A percentile compares a stretch with the other conserved stretches of the same genome.
Evolutionary conservation across 1,284 basidiomycete genomes (phyloP).

Genomic region (Ceratobasidium sp.): DNA sequence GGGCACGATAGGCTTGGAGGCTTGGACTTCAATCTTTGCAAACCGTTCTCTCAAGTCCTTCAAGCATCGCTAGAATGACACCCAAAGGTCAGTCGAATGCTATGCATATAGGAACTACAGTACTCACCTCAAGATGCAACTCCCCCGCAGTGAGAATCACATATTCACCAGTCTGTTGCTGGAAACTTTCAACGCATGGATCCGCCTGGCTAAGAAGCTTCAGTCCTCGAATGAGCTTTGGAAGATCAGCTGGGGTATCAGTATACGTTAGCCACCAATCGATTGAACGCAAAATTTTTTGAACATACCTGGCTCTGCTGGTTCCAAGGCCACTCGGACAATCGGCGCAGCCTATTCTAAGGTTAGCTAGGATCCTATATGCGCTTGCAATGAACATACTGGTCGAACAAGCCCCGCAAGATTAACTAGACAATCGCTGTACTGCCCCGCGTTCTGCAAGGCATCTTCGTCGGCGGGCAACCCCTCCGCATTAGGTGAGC

Average conservation of each 20-base stretch:
- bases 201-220: slow-evolving; percentile 95
- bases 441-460: slow-evolving; percentile 31
- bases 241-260: slow-evolving; percentile 80
- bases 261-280: background rate
- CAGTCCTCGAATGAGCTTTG: slow-evolving; percentile 89
- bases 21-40: slow-evolving; percentile 92
- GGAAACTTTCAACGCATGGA: slow-evolving; percentile 97
- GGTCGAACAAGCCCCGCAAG: slow-evolving; percentile 81
- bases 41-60: slow-evolving; percentile 97
- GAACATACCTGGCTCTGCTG: slow-evolving; percentile 73
- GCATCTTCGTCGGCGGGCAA: slow-evolving; percentile 60
- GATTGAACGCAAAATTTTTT: background rate
- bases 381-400: slow-evolving; percentile 64
- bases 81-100: slow-evolving; percentile 17
- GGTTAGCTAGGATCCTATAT: slow-evolving; percentile 39
- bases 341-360: slow-evolving; percentile 82
- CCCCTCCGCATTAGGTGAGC: slow-evolving; percentile 69
- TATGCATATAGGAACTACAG: slow-evolving; percentile 46
- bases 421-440: slow-evolving; percentile 77
- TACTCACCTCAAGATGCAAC: slow-evolving; percentile 89
- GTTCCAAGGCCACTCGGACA: slow-evolving; percentile 95
- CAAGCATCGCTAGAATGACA: slow-evolving; percentile 80
- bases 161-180: slow-evolving; percentile 97
- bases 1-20: slow-evolving; percentile 96
- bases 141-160: slow-evolving; percentile 98